Evolutionary conservation across 208 protist genomes (phyloP).

Genomic region (Porcisia hertigi): DNA sequence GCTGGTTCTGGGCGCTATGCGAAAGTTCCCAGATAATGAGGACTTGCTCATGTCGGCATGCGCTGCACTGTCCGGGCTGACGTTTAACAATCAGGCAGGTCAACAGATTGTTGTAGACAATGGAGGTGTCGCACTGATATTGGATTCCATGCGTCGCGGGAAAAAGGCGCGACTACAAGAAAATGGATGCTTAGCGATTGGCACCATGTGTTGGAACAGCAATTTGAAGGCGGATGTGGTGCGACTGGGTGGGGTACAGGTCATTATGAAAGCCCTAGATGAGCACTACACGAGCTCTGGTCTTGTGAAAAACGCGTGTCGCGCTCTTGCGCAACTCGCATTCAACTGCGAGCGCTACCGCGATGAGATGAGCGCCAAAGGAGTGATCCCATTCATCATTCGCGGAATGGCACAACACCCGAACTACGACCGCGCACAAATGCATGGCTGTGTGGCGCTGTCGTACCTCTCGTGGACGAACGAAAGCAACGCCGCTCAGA

Average conservation of each 20-base stretch:
- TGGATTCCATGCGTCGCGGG: slow-evolving; percentile 79
- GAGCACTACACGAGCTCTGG: slow-evolving; percentile 81
- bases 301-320: slow-evolving; percentile 89
- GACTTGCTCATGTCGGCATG: slow-evolving; percentile 82
- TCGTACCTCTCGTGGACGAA: slow-evolving; percentile 93
- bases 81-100: slow-evolving; percentile 84
- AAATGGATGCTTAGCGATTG: slow-evolving; percentile 87
- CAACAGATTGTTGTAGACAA: slow-evolving; percentile 83
- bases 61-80: slow-evolving; percentile 84
- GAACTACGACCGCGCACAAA: slow-evolving; percentile 86
- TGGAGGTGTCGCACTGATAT: slow-evolving; percentile 73
- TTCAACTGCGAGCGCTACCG: slow-evolving; percentile 90
- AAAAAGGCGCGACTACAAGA: slow-evolving; percentile 85
- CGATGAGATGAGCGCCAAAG: slow-evolving; percentile 83
- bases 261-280: slow-evolving; percentile 84
- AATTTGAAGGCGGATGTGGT: slow-evolving; percentile 91
- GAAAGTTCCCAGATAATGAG: slow-evolving; percentile 78
- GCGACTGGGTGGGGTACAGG: slow-evolving; percentile 67
- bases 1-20: slow-evolving; percentile 84
- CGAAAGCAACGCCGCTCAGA: slow-evolving; percentile 78
- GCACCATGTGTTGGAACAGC: slow-evolving; percentile 93
- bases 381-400: slow-evolving; percentile 86
- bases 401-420: slow-evolving; percentile 86
- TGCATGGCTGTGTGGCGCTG: slow-evolving; percentile 91
- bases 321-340: slow-evolving; percentile 87